Evolutionary conservation across 164 flowering plant genomes (phyloP).

Genomic region (Tetrastigma voinierianum): DNA sequence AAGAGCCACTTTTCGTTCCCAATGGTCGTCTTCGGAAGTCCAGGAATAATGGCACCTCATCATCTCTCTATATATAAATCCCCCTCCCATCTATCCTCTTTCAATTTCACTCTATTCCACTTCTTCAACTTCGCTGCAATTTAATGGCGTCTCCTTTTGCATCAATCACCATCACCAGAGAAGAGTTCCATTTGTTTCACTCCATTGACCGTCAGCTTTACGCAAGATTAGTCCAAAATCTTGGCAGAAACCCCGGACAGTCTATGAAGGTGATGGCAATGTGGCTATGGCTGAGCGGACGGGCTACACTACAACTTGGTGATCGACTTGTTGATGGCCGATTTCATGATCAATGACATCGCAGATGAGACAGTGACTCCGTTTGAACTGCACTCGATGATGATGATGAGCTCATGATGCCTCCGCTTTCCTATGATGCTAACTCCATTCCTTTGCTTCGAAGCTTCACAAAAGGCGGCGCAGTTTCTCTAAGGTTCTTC

Average conservation of each 20-base stretch:
- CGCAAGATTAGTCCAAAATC: slow-evolving; percentile 24
- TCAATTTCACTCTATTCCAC: too few relatives aligned
- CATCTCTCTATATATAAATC: too few relatives aligned
- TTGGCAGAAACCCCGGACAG: slow-evolving; percentile 36
- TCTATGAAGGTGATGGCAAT: slow-evolving; percentile 45
- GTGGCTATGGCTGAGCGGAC: slow-evolving; percentile 46
- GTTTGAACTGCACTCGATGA: slow-evolving; percentile 22
- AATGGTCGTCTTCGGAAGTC: too few relatives aligned
- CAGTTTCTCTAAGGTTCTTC: slow-evolving; percentile 20
- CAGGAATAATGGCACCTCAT: too few relatives aligned
- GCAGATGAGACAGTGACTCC: slow-evolving; percentile 34
- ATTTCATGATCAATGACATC: slow-evolving; percentile 10
- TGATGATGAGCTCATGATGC: too few relatives aligned
- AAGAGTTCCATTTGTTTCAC: slow-evolving; percentile 44
- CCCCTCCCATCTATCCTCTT: too few relatives aligned
- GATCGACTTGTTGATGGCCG: slow-evolving; percentile 18
- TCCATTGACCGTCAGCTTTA: slow-evolving; percentile 44
- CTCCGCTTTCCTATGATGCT: background rate
- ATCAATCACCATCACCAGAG: slow-evolving; percentile 17
- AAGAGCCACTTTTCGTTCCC: too few relatives aligned
- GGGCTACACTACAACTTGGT: slow-evolving; percentile 12
- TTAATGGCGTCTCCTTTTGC: background rate
- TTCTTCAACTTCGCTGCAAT: too few relatives aligned
- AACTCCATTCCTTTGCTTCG: slow-evolving; percentile 11
- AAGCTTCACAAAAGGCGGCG: background rate